Evolutionary conservation across 345 rosid species (phyloP), one percentile per base, ranked within the genome.

Genomic region (Populus ilicifolia): DNA sequence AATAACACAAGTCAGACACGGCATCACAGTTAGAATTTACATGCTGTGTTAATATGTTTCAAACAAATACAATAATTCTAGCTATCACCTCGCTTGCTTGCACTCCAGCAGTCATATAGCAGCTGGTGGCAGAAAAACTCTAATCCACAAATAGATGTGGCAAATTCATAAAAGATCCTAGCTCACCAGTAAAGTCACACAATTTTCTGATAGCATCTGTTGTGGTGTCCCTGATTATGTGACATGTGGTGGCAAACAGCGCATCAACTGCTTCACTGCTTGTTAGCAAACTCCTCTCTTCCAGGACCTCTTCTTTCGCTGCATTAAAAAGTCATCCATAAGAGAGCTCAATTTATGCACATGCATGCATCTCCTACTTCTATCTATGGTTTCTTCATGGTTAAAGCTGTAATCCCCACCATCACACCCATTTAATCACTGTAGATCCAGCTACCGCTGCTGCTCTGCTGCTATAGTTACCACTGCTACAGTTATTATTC

Each of bases 111-210:
- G 50, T 46, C 50, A 44, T 44, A 44, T 33, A 33, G 36, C 17
- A 44, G 50, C 50, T 44, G 50, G 50, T 23, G 43, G 38, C 25
- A 41, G 67, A 36, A 39, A 73, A 23, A 23, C 5, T 27, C 54
- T 54, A 74, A 81, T 65, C 61, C 67, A 46, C 33, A 9, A 43
- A 52, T n/a, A 64, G n/a, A 72, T 68, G 27, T 8, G 43, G 8
- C 25, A 43, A 9, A n/a, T 67, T 23, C 36, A 70, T 39, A 63
- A 25, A 12, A 74, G 48, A 63, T 68, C 71, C 35, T 20, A 72
- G 73, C 94, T 86, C 87, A 95, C 99, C 99, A 79, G 88, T 80
- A 56, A 95, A 84, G 78, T 86, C 89, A 36, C 91, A 90, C 75
- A 91, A 80, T 83, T 80, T 90, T 79, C 79, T 83, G 79, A 91